A percentile compares a stretch with the other conserved stretches of the same genome.
These are phyloP conservation scores for Aspergillus taichungensis DNA, from an alignment of 495 filamentous ascomycete species.

Conservation along the genomic window DNA sequence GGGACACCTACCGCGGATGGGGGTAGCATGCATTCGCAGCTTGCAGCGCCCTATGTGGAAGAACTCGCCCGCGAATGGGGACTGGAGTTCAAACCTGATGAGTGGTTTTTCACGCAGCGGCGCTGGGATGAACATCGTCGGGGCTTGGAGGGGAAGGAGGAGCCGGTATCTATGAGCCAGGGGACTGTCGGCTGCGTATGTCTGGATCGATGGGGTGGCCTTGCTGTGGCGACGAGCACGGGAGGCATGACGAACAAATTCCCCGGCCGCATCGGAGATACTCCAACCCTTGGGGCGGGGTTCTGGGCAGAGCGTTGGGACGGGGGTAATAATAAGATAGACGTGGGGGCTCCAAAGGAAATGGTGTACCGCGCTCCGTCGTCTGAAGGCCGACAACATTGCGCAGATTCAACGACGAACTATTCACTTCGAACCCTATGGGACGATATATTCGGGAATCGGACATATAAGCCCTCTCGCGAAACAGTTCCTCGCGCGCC, in stretches of 20 bases:
- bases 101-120: constrained; percentile 70
- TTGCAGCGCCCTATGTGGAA: constrained; percentile 62
- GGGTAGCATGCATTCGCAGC: constrained; percentile 56
- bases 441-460: no score
- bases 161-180: constrained; percentile 41
- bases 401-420: no score
- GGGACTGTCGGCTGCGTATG: constrained; percentile 81
- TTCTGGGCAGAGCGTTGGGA: constrained; percentile 86
- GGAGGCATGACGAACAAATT: constrained; percentile 87
- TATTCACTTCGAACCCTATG: no score
- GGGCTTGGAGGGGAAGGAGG: constrained; percentile 46
- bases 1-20: constrained; percentile 21
- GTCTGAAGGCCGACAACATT: background rate
- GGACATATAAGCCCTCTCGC: no score
- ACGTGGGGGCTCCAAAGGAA: no score
- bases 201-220: constrained; percentile 59
- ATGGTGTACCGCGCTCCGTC: background rate
- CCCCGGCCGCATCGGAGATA: constrained; percentile 78
- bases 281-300: constrained; percentile 75
- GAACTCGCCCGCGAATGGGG: constrained; percentile 56
- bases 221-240: constrained; percentile 77
- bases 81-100: constrained; percentile 54
- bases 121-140: constrained; percentile 77
- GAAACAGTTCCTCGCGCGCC: no score
- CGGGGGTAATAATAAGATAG: no score